These are phyloP conservation scores for Sugiyamaella xylanicola DNA, from an alignment of 1,139 yeast genomes.

Conservation along the genomic window DNA sequence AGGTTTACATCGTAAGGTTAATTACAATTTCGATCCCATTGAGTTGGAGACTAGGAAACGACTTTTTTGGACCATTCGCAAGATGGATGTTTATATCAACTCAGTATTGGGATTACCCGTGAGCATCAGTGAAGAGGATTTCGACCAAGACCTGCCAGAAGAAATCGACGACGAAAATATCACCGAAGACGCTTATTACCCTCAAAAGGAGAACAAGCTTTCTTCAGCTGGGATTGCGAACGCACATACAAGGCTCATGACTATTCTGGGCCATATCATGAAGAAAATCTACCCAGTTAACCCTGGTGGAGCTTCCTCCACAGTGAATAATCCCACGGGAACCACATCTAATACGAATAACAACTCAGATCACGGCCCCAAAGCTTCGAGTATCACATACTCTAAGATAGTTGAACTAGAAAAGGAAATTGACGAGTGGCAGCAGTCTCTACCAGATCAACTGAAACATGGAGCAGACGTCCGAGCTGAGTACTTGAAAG, in stretches of 20 bases:
- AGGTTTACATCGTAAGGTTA: conserved; percentile 79
- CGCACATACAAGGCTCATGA: conserved; percentile 74
- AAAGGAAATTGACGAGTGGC: conserved; percentile 72
- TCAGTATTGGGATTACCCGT: conserved; percentile 88
- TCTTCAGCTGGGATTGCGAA: conserved; percentile 84
- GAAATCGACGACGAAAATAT: conserved; percentile 88
- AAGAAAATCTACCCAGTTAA: conserved; percentile 60
- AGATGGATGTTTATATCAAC: conserved; percentile 88
- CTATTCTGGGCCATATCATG: conserved; percentile 59
- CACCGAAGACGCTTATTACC: conserved; percentile 57
- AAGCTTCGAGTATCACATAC: conserved; percentile 46
- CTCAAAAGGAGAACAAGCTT: conserved; percentile 47
- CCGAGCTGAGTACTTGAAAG: conserved; percentile 68
- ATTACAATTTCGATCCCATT: conserved; percentile 71
- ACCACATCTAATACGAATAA: conserved; percentile 25
- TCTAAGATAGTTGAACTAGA: conserved; percentile 74
- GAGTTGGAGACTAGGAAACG: conserved; percentile 86
- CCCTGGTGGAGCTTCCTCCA: conserved; percentile 28
- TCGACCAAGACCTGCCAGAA: conserved; percentile 83
- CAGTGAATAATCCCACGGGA: conserved; percentile 24
- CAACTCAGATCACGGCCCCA: conserved; percentile 15
- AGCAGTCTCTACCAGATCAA: conserved; percentile 69
- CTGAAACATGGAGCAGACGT: conserved; percentile 68
- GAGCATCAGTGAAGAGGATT: conserved; percentile 66
- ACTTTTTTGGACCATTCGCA: conserved; percentile 83